phyloP scores from a whole-genome alignment of 257 asterid genomes.

The Forsythia viridissima region DNA sequence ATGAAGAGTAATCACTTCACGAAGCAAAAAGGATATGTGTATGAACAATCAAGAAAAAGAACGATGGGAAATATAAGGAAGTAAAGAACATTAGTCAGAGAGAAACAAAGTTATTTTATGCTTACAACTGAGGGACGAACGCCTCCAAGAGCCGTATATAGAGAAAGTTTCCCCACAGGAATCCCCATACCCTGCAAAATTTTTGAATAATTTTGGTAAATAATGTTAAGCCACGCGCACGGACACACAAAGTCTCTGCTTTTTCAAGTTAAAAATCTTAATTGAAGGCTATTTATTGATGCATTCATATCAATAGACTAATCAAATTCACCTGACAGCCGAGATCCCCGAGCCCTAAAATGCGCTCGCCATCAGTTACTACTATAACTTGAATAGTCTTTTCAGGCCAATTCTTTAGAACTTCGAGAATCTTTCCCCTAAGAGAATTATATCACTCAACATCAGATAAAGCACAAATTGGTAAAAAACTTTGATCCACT shows the following conservation, averaged over 20 bases:
- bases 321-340: slow-evolving; percentile 79
- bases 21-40: neutral
- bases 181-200: slow-evolving; percentile 90
- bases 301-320: neutral
- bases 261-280: neutral
- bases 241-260: neutral
- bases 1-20: neutral
- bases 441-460: neutral
- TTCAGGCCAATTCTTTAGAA: slow-evolving; percentile 93
- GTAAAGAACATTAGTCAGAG: neutral
- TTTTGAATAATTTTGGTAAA: slow-evolving; percentile 18
- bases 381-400: slow-evolving; percentile 88
- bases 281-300: neutral
- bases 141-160: slow-evolving; percentile 94
- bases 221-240: neutral
- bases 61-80: neutral
- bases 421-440: slow-evolving; percentile 90
- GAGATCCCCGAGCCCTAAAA: slow-evolving; percentile 95
- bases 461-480: slow-evolving; percentile 12
- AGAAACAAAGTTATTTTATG: slow-evolving; percentile 19
- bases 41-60: neutral
- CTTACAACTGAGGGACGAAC: slow-evolving; percentile 95
- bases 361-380: slow-evolving; percentile 96
- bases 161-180: slow-evolving; percentile 94
- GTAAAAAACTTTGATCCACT: neutral